Conservation (phyloP, 108 stramenopile species). For the Nannochloropsis granulata region DNA sequence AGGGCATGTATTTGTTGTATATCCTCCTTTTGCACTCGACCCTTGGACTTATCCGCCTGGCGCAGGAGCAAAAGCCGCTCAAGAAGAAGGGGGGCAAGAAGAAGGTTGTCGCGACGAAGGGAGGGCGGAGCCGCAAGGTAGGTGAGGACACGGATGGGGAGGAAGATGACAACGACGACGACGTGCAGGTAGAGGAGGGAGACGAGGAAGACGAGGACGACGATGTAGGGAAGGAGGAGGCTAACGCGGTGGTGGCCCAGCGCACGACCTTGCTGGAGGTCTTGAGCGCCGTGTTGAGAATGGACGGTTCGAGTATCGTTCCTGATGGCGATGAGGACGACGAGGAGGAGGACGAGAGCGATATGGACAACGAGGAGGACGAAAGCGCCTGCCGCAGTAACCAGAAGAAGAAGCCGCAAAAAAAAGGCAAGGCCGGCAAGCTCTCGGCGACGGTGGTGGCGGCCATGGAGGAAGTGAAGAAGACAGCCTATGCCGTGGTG, state of each 20-base stretch:
- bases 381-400: background rate
- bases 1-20: background rate
- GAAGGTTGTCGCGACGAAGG: background rate
- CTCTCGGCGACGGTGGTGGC: background rate
- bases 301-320: background rate
- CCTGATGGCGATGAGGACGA: background rate
- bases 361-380: background rate
- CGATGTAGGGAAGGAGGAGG: background rate
- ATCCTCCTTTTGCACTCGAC: background rate
- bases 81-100: background rate
- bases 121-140: background rate
- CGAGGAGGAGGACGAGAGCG: background rate
- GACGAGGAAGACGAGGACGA: background rate
- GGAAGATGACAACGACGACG: background rate
- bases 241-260: background rate
- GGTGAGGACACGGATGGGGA: background rate
- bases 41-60: background rate
- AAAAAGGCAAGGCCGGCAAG: background rate
- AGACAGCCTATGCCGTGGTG: background rate
- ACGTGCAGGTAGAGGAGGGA: background rate
- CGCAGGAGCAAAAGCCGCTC: background rate
- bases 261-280: background rate
- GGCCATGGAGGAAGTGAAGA: background rate
- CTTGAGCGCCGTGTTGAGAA: background rate
- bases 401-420: too few species aligned